phyloP scores from a whole-genome alignment of 2,329 filamentous ascomycete genomes.

The Pyrenochaeta sp. region DNA sequence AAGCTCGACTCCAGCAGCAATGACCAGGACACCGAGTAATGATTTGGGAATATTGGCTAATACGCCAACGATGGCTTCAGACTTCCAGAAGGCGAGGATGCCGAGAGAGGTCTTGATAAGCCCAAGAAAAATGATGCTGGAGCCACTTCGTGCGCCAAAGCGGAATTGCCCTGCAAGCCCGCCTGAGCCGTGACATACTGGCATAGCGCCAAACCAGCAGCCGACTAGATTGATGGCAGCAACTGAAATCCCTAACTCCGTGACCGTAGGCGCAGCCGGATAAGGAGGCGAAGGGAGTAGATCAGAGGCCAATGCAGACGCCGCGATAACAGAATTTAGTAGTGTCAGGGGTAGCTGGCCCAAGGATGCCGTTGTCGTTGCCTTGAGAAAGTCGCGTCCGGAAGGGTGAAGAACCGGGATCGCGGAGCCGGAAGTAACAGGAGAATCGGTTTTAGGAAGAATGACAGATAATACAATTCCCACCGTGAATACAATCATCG shows the following conservation, averaged over 20 bases:
- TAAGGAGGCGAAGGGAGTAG: constrained; percentile 72
- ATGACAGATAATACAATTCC: constrained; percentile 71
- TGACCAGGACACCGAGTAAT: constrained; percentile 84
- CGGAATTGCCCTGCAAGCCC: constrained; percentile 89
- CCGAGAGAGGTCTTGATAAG: constrained; percentile 78
- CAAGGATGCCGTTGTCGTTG: constrained; percentile 72
- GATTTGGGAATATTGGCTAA: constrained; percentile 76
- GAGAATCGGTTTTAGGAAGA: constrained; percentile 23
- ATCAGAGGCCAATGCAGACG: constrained; percentile 78
- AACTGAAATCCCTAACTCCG: constrained; percentile 81
- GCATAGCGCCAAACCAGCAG: constrained; percentile 95
- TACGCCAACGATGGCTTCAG: constrained; percentile 74
- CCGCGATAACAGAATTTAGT: constrained; percentile 90
- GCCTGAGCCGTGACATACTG: constrained; percentile 90
- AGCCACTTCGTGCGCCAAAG: constrained; percentile 88
- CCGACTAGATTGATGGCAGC: constrained; percentile 82
- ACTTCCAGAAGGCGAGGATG: constrained; percentile 66
- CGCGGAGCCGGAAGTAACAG: constrained; percentile 56
- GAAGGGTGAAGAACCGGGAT: constrained; percentile 61
- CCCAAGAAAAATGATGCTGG: constrained; percentile 82
- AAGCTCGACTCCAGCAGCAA: constrained; percentile 87
- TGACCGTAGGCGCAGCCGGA: constrained; percentile 69
- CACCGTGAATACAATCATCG: constrained; percentile 72
- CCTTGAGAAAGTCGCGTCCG: constrained; percentile 57
- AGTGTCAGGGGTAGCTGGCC: constrained; percentile 91